Conservation (phyloP, 352 stramenopile genomes). For the Phytopythium boreale region DNA sequence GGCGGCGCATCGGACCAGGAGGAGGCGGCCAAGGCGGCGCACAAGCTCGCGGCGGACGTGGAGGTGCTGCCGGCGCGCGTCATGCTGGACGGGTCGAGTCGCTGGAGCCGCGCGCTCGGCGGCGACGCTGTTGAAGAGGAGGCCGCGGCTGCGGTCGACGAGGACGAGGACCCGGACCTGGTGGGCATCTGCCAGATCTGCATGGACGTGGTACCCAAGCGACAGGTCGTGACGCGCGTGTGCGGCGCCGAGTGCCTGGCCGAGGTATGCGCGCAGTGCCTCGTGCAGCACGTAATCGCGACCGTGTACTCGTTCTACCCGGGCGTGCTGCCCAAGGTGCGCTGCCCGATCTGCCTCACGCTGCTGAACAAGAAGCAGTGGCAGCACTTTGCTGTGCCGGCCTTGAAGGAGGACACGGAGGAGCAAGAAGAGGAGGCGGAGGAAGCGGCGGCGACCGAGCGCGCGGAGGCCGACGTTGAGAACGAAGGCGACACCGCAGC, state of each 20-base stretch:
- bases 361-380: slow-evolving; percentile 52
- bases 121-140: neutral
- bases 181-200: slow-evolving; percentile 57
- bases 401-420: neutral
- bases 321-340: slow-evolving; percentile 58
- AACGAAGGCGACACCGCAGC: neutral
- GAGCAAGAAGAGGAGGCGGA: slow-evolving; percentile 1
- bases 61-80: neutral
- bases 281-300: slow-evolving; percentile 49
- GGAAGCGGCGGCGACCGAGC: neutral
- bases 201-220: slow-evolving; percentile 38
- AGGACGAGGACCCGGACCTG: slow-evolving; percentile 17
- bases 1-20: neutral
- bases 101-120: neutral
- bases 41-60: slow-evolving; percentile 2
- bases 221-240: slow-evolving; percentile 30
- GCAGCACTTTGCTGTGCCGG: slow-evolving; percentile 31
- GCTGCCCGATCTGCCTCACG: slow-evolving; percentile 56
- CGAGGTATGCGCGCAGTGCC: slow-evolving; percentile 37
- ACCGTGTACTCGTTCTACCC: slow-evolving; percentile 61
- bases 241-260: slow-evolving; percentile 38
- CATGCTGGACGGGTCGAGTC: slow-evolving; percentile 11
- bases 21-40: neutral
- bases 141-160: neutral
- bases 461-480: slow-evolving; percentile 1